These are phyloP conservation scores for Zhuliangozyma blackwelliae DNA, from an alignment of 1,139 yeast genomes.

Conservation along the genomic window DNA sequence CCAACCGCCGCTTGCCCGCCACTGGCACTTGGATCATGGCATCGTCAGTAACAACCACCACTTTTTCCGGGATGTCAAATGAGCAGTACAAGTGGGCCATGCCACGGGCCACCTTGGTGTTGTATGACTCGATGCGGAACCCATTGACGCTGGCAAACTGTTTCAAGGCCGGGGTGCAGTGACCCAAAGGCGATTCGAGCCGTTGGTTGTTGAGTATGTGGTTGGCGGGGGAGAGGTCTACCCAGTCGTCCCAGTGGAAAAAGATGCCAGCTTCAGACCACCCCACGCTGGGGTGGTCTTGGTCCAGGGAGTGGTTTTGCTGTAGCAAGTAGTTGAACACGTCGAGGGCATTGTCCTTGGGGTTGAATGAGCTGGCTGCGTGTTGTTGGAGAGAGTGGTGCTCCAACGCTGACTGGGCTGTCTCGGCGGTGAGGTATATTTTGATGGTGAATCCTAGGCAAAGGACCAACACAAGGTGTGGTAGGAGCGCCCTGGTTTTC, in stretches of 20 bases:
- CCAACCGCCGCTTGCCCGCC: conserved; percentile 22
- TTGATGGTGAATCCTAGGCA: conserved; percentile 14
- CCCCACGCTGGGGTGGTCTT: conserved; percentile 9
- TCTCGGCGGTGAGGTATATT: conserved; percentile 10
- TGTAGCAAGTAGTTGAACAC: conserved; percentile 16
- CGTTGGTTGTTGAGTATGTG: conserved; percentile 17
- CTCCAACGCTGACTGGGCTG: conserved; percentile 22
- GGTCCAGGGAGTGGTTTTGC: background rate
- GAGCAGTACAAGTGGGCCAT: conserved; percentile 34
- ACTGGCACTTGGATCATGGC: conserved; percentile 29
- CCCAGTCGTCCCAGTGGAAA: conserved; percentile 46
- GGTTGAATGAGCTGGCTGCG: conserved; percentile 22
- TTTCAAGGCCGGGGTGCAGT: conserved; percentile 19
- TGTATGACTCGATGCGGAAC: conserved; percentile 32
- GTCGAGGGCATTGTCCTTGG: conserved; percentile 21
- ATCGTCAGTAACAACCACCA: conserved; percentile 24
- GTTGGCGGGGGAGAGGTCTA: conserved; percentile 28
- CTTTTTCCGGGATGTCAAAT: conserved; percentile 26
- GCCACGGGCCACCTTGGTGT: conserved; percentile 31
- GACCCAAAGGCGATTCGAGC: conserved; percentile 16
- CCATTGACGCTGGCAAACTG: conserved; percentile 29
- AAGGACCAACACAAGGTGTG: conserved; percentile 12
- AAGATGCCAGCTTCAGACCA: conserved; percentile 17
- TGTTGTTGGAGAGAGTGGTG: conserved; percentile 21
- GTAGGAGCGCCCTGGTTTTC: conserved; percentile 15